A percentile compares a stretch with the other conserved stretches of the same genome.
Evolutionary conservation across 208 protist species (phyloP).

Genomic region (Trypanosoma platydactyli): DNA sequence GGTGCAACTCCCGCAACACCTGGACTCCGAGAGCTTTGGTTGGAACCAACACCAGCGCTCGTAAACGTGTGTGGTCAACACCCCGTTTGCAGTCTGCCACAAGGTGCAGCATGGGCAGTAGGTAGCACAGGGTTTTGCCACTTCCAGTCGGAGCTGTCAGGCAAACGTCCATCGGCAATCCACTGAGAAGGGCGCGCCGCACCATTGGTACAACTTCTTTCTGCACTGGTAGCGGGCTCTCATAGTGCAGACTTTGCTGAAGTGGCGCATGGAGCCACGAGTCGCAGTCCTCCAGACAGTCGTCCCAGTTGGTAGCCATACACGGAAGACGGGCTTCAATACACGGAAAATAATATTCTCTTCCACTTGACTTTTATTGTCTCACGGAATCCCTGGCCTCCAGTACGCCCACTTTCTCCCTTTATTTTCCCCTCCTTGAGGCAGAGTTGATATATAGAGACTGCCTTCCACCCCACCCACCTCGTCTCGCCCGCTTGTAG

Average conservation of each 20-base stretch:
- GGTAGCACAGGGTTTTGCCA: slow-evolving; percentile 90
- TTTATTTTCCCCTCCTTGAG: too few species aligned
- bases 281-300: slow-evolving; percentile 29
- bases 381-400: too few species aligned
- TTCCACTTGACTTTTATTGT: too few species aligned
- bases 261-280: slow-evolving; percentile 67
- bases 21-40: slow-evolving; percentile 79
- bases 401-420: too few species aligned
- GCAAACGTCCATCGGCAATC: slow-evolving; percentile 84
- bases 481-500: too few species aligned
- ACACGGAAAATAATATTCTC: too few species aligned
- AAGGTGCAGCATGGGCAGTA: slow-evolving; percentile 73
- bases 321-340: not conserved
- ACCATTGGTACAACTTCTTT: slow-evolving; percentile 72
- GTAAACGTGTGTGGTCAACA: slow-evolving; percentile 64
- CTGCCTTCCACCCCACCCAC: too few species aligned
- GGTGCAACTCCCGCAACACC: slow-evolving; percentile 66
- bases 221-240: slow-evolving; percentile 79
- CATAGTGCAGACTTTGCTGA: slow-evolving; percentile 53
- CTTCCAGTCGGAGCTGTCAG: slow-evolving; percentile 90
- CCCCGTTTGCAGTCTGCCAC: slow-evolving; percentile 58
- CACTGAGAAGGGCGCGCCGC: slow-evolving; percentile 56
- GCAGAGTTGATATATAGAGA: too few species aligned
- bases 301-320: slow-evolving; percentile 29
- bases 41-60: slow-evolving; percentile 81